Evolutionary conservation across 2,329 filamentous ascomycete genomes (phyloP), one percentile per base, ranked within the genome.

Genomic region (Golovinomyces cichoracearum): DNA sequence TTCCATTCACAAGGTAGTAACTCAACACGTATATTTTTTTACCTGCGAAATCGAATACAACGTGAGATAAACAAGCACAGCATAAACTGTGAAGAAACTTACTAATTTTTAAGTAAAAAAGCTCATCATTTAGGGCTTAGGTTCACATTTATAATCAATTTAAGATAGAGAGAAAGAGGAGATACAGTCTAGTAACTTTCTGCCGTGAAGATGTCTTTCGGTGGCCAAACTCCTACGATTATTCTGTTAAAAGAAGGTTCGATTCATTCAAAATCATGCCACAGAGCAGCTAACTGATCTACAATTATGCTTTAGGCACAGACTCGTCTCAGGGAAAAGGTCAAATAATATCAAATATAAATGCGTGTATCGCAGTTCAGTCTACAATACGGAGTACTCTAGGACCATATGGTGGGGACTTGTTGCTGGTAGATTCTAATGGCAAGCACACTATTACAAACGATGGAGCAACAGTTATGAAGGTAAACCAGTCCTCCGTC

Each of bases 401-500:
- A 31, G 90, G 90, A 37, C 90, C 90, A 29, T 98, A 95, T 49
- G 48, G 48, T 12, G 48, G 48, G 15, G 48, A 49, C 38, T 46
- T 49, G 17, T 37, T 49, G 4, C 25, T 49, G 6, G 48, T 49
- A n/a, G 48, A 49, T 66, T 79, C 78, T 65, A 94, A 94, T 71
- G 90, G 90, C 64, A 79, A 69, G 65, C 85, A 94, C 68, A 98
- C 90, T 49, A 95, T 98, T 63, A 98, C 90, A 58, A 98, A 98
- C 67, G 90, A 98, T 68, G 90, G 90, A 62, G 90, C 90, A 45
- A 98, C 90, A 47, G 90, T 95, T 53, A 98, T 98, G 90, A 95
- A 94, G 78, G 83, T 84, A 64, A 57, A 65, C 49, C 6, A 15
- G 33, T 25, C 40, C n/a, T 22, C 31, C 31, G 22, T 44, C 15